phyloP scores from a whole-genome alignment of 192 early-diverging fungal species.

The Coemansia sp. region DNA sequence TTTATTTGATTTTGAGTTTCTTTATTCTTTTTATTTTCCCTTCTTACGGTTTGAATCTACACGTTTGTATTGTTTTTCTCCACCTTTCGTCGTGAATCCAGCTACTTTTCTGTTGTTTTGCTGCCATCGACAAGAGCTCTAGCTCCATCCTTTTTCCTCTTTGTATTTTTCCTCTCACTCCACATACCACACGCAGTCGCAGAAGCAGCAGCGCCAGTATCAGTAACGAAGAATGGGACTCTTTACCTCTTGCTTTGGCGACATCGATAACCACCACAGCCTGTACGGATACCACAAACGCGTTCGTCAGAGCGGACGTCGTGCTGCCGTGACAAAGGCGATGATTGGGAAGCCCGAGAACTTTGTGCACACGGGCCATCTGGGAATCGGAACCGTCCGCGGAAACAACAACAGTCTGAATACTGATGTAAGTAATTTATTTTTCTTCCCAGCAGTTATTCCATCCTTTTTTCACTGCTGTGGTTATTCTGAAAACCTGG shows the following conservation, averaged over 20 bases:
- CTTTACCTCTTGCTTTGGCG: slow-evolving; percentile 54
- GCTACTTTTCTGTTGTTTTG: no score
- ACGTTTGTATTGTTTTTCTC: background rate
- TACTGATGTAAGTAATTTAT: slow-evolving; percentile 45
- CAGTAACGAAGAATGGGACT: slow-evolving; percentile 34
- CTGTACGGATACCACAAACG: slow-evolving; percentile 10
- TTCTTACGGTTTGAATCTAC: background rate
- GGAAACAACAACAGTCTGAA: slow-evolving; percentile 20
- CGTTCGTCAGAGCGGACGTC: slow-evolving; percentile 11
- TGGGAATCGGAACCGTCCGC: slow-evolving; percentile 49
- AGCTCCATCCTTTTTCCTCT: no score
- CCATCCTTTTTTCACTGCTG: background rate
- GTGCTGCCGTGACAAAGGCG: slow-evolving; percentile 43
- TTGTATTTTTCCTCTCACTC: no score
- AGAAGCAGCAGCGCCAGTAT: background rate
- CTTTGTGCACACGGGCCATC: slow-evolving; percentile 55
- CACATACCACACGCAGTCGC: background rate
- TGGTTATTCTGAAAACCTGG: no score
- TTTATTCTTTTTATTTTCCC: background rate
- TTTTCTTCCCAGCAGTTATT: background rate
- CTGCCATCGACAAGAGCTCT: no score
- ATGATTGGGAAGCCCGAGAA: slow-evolving; percentile 54
- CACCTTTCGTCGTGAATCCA: background rate
- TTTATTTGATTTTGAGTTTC: background rate
- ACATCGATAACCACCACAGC: slow-evolving; percentile 21